phyloP scores from a whole-genome alignment of 768 basidiomycete species.

The Arthromyces matolae region DNA sequence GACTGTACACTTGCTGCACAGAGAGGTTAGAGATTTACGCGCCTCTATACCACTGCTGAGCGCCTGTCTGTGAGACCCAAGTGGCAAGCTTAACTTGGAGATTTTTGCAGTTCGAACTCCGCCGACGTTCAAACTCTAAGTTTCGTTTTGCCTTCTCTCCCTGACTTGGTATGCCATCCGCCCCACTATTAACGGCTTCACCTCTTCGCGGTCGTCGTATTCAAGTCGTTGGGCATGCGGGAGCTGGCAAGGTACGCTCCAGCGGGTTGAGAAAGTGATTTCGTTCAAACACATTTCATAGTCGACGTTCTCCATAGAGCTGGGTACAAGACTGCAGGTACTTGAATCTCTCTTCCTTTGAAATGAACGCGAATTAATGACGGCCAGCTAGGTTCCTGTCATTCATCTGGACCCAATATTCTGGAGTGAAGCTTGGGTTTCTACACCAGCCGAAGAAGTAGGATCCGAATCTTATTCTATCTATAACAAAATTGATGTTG shows the following conservation, averaged over 20 bases:
- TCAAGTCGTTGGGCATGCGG: neutral
- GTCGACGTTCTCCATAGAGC: neutral
- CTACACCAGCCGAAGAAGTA: neutral
- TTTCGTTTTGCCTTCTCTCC: too few relatives aligned
- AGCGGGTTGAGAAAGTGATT: neutral
- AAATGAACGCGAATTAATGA: neutral
- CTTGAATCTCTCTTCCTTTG: neutral
- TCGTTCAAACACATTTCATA: neutral
- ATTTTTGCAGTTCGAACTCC: too few relatives aligned
- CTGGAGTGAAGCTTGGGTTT: neutral
- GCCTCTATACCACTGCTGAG: too few relatives aligned
- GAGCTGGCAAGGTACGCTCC: slow-evolving; percentile 1
- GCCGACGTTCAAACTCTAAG: too few relatives aligned
- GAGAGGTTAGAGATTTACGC: too few relatives aligned
- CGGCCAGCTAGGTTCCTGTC: neutral
- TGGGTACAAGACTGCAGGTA: neutral
- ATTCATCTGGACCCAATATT: slow-evolving; percentile 1
- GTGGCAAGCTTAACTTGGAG: too few relatives aligned
- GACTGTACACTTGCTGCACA: too few relatives aligned
- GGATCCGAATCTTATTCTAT: neutral
- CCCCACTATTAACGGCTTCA: too few relatives aligned
- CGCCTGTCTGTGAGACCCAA: too few relatives aligned
- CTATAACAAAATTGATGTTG: neutral
- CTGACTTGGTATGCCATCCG: too few relatives aligned
- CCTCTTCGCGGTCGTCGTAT: neutral